Base-by-base conservation (phyloP, 257 asterid genomes). In the Solanum pimpinellifolium region DNA sequence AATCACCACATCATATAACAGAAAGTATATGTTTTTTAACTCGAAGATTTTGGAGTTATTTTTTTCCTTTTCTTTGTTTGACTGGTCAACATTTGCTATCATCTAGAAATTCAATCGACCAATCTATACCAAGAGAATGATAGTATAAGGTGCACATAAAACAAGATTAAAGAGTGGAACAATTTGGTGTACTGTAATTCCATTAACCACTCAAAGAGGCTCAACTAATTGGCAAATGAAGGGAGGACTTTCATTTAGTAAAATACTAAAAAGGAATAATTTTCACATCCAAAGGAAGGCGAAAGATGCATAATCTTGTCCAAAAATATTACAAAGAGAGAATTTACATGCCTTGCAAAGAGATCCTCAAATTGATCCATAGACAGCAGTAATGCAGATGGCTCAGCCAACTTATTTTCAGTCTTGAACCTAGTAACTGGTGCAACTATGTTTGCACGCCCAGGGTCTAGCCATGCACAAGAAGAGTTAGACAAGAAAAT, bases 391-490 rank as follows among this genome's bases (percentile, higher is more conserved):
- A 97, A 59, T 62, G 98, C 90, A 52, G 98, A 92, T 86, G 96
- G 90, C 87, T 86, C 93, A 68, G 86, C 88, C 92, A 94, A 89
- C 88, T 93, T 90, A 92, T 91, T 89, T 37, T 90, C 88, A 84
- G 88, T 90, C 88, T 89, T 90, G 90, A 92, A 94, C 87, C 91
- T 92, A 73, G 93, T 93, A 65, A 97, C 91, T 68, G 98, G 98
- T 77, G 98, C 98, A 86, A 96, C 92, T 86, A 95, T 96, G 86
- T 93, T 95, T 81, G 87, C 94, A 87, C 98, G 98, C 37, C 98
- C 95, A 87, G 99, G 99, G 91, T 97, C 99, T 95, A 83, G 86
- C 87, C 85, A 73, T 81, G 84, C 66, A 87, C 93, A 89, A 59
- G 88, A 60, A 46, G 42, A 44, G 87, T 89, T 49, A 86, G 92